Conservation (phyloP, 495 filamentous ascomycete genomes). For the Copromyces sp. region DNA sequence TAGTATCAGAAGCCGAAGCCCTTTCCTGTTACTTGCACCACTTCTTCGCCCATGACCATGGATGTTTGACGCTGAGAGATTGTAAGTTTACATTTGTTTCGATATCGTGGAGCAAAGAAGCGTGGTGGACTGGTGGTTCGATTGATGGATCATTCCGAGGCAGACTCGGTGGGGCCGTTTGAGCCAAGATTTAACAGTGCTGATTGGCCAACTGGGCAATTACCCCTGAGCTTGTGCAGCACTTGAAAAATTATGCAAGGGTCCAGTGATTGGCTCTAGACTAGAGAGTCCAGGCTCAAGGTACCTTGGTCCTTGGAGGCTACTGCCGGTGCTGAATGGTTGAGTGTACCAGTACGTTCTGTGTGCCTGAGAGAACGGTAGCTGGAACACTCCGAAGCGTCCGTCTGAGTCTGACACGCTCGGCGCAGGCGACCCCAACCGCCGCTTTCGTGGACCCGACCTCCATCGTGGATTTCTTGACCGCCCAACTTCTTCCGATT, state of each 20-base stretch:
- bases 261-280: neutral
- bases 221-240: neutral
- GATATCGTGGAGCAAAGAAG: neutral
- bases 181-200: neutral
- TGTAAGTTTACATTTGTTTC: neutral
- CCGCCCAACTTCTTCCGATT: neutral
- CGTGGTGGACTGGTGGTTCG: neutral
- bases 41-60: neutral
- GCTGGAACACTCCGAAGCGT: neutral
- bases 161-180: neutral
- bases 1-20: neutral
- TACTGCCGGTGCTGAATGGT: neutral
- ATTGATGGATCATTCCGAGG: neutral
- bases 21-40: neutral
- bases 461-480: neutral
- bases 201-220: neutral
- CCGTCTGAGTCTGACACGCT: neutral
- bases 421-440: neutral
- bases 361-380: neutral
- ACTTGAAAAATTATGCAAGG: neutral
- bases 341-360: neutral
- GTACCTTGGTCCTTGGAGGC: neutral
- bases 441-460: neutral
- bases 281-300: neutral
- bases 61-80: neutral